Conservation (phyloP, 1,139 yeast species). For the Candida sp. region DNA sequence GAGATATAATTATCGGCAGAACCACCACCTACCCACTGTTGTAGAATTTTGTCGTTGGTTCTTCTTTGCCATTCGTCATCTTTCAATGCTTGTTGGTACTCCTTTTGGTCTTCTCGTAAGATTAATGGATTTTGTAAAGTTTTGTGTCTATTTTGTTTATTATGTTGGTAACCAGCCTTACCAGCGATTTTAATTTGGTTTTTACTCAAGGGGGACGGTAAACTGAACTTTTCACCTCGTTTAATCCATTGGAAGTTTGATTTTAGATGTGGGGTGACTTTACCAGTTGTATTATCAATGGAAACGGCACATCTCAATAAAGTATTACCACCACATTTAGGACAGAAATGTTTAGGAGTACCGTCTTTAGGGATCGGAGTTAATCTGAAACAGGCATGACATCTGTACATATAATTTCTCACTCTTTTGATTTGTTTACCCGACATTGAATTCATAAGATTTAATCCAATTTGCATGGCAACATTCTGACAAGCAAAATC, state of each 20-base stretch:
- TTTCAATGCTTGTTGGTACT: slow-evolving; percentile 83
- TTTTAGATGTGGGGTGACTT: slow-evolving; percentile 85
- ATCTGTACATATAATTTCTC: slow-evolving; percentile 89
- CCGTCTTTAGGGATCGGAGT: slow-evolving; percentile 77
- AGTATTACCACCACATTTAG: slow-evolving; percentile 95
- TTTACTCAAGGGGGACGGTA: slow-evolving; percentile 71
- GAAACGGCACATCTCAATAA: slow-evolving; percentile 88
- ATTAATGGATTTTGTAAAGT: slow-evolving; percentile 51
- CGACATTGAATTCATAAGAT: slow-evolving; percentile 78
- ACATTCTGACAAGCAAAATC: slow-evolving; percentile 99
- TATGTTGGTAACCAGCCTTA: slow-evolving; percentile 70
- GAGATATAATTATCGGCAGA: slow-evolving; percentile 88
- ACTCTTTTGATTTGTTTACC: slow-evolving; percentile 85
- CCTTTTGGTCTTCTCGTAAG: slow-evolving; percentile 91
- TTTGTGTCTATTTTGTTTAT: slow-evolving; percentile 55
- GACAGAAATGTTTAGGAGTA: slow-evolving; percentile 82
- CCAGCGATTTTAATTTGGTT: slow-evolving; percentile 61
- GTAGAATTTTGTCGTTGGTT: slow-evolving; percentile 79
- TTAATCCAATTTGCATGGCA: slow-evolving; percentile 84
- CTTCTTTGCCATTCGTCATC: slow-evolving; percentile 86
- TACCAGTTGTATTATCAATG: slow-evolving; percentile 75
- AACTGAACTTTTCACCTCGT: slow-evolving; percentile 77
- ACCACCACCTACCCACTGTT: slow-evolving; percentile 93
- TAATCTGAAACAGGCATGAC: slow-evolving; percentile 93
- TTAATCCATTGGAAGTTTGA: slow-evolving; percentile 92